Evolutionary conservation across 1,284 basidiomycete genomes (phyloP), one percentile per base, ranked within the genome.

Genomic region (Papiliotrema flavescens): DNA sequence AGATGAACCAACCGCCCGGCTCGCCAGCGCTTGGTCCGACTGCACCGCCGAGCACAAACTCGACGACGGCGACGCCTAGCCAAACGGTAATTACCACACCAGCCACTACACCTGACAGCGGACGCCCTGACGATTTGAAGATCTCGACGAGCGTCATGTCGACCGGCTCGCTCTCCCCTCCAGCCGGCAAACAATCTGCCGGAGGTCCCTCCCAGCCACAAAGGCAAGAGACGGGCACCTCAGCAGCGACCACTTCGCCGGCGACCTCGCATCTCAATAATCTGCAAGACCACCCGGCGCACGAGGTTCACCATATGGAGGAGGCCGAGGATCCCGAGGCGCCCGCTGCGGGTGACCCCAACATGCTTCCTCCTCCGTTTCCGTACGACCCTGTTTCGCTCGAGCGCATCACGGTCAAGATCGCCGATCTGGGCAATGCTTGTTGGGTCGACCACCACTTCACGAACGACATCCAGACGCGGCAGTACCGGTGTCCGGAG

Each of bases 341-440:
- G n/a, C 78, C 79, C 3, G 73, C 70, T n/a, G 80, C 80, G 1
- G 80, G 80, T 28, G 81, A 82, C 60, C 81, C 80, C 8, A 80
- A 69, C 53, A 79, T 77, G 15, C 73, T 82, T 42, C 79, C 79
- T 13, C 80, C 81, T n/a, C 80, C 80, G 2, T 77, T 79, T 59
- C 79, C 80, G 0, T 82, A 83, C 65, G 81, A 83, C 63, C 82
- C 81, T 0, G 76, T 76, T 47, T 79, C 77, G 49, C 69, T 83
- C 36, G 93, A 97, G 75, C 85, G 87, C 70, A 96, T 98, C 62
- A 98, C 94, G 3, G 96, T 98, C 61, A 98, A 98, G 82, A 98
- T 98, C 72, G 95, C 95, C 34, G 96, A 98, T 80, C 78, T 98
- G 52, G 95, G 93, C 20, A 96, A 97, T 74, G 81, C 81, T 3